phyloP scores from a whole-genome alignment of 2,329 filamentous ascomycete genomes.

The Fusarium succisae region DNA sequence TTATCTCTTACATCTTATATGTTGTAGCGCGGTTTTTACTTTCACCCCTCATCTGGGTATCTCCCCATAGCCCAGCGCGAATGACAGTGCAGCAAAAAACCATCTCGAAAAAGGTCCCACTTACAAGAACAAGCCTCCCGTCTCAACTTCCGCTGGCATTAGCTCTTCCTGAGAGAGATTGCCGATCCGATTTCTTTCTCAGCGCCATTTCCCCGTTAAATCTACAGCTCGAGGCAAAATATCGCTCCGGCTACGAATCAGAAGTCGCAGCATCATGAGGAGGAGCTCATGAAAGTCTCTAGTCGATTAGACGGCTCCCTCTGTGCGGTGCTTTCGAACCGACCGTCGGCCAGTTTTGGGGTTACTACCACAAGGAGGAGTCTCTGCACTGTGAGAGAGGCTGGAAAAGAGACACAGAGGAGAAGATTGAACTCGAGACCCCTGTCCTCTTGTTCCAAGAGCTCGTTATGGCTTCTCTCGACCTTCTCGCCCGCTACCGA shows the following conservation, averaged over 20 bases:
- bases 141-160: slow-evolving; percentile 32
- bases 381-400: slow-evolving; percentile 38
- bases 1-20: neutral
- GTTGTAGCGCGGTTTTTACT: neutral
- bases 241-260: slow-evolving; percentile 20
- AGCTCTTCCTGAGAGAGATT: slow-evolving; percentile 35
- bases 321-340: slow-evolving; percentile 63
- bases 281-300: slow-evolving; percentile 68
- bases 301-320: slow-evolving; percentile 68
- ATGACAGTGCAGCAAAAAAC: slow-evolving; percentile 38
- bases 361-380: slow-evolving; percentile 39
- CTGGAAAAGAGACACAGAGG: slow-evolving; percentile 21
- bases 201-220: neutral
- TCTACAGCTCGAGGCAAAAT: neutral
- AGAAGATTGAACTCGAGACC: slow-evolving; percentile 4
- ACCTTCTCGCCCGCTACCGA: slow-evolving; percentile 50
- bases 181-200: slow-evolving; percentile 33
- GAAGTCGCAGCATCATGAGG: slow-evolving; percentile 54
- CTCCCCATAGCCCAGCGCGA: slow-evolving; percentile 34
- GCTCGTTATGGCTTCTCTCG: slow-evolving; percentile 53
- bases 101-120: slow-evolving; percentile 36
- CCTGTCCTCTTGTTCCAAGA: slow-evolving; percentile 45
- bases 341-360: slow-evolving; percentile 49
- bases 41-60: slow-evolving; percentile 1
- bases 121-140: slow-evolving; percentile 27